Base-by-base conservation (phyloP, 805 yeast species). In the Ogataea glucozyma region DNA sequence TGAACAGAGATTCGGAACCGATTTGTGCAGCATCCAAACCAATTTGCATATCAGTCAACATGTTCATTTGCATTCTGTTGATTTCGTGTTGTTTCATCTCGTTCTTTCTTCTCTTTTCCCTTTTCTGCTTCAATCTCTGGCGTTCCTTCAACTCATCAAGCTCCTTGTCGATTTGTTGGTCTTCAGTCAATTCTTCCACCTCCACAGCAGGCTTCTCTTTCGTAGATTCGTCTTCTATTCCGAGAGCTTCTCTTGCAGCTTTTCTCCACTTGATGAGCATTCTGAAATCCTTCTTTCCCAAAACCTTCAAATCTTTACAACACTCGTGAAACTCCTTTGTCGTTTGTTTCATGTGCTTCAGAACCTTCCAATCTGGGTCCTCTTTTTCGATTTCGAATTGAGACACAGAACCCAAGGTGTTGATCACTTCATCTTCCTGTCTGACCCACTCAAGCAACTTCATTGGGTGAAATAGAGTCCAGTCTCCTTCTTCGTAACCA, bases 401-500 rank as follows among this genome's bases (percentile, higher is more conserved):
- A 48, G 81, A 83, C 52, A 81, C 73, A 23, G 79, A 70, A 42
- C 97, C 99, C 43, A 93, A 73, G 48, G 83, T 72, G 50, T 81
- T 83, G 32, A 93, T 87, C 9, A 97, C 95, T 47, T 85, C 95
- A 30, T 83, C 91, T 45, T 80, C 74, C 48, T 52, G 58, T 56
- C 73, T 82, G 32, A 93, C 78, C 68, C 93, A 90, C 5, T 91
- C 97, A 62, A 89, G 63, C 6, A 89, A 71, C 12, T 88, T 78
- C 71, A 79, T 71, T 8, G 81, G 78, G 57, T 88, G 90, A 61
- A 79, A 85, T 50, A 75, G 73, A 23, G 78, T 71, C 57, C 85
- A 79, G 58, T 93, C 95, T 38, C 95, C 97, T 58, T 91, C 98
- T 45, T 87, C 97, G 67, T 93, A 93, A 78, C 99, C 99, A 54